phyloP scores from a whole-genome alignment of 768 basidiomycete genomes.

The Infundibulicybe gibba region DNA sequence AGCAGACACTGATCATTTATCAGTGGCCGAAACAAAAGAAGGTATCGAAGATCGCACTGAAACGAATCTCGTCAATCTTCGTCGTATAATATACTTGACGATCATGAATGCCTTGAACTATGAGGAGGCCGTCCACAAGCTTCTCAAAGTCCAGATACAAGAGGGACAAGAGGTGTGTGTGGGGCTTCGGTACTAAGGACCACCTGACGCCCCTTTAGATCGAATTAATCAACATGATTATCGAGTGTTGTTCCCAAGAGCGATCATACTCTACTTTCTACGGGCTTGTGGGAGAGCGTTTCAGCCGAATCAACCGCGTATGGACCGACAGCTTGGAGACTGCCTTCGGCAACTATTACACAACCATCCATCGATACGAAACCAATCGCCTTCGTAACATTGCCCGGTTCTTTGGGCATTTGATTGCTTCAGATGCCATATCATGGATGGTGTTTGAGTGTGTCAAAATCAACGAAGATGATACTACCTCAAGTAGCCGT shows the following conservation, averaged over 20 bases:
- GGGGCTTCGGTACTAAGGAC: neutral
- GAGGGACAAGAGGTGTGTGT: slow-evolving; percentile 88
- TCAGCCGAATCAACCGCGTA: slow-evolving; percentile 91
- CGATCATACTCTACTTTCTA: slow-evolving; percentile 98
- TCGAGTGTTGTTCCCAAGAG: slow-evolving; percentile 99
- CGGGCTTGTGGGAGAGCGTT: slow-evolving; percentile 92
- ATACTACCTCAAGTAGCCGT: slow-evolving; percentile 92
- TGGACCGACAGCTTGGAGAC: slow-evolving; percentile 91
- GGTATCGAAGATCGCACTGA: slow-evolving; percentile 94
- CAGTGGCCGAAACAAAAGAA: slow-evolving; percentile 74
- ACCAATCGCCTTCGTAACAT: slow-evolving; percentile 98
- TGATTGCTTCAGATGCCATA: slow-evolving; percentile 81
- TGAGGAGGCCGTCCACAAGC: slow-evolving; percentile 98
- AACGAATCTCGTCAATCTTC: slow-evolving; percentile 93
- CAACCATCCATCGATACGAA: slow-evolving; percentile 97
- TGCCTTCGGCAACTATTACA: slow-evolving; percentile 88
- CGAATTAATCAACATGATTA: slow-evolving; percentile 96
- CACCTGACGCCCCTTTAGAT: slow-evolving; percentile 47
- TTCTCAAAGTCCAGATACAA: slow-evolving; percentile 87
- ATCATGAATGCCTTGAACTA: slow-evolving; percentile 99
- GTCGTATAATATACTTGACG: slow-evolving; percentile 91
- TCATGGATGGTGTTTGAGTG: slow-evolving; percentile 85
- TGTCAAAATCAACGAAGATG: slow-evolving; percentile 95
- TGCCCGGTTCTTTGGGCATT: slow-evolving; percentile 93
- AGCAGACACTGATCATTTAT: slow-evolving; percentile 3